Percentiles rank a stretch among this genome's conserved stretches.
Evolutionary conservation across 208 protist genomes (phyloP).

Genomic region (Trypanosoma caninum): DNA sequence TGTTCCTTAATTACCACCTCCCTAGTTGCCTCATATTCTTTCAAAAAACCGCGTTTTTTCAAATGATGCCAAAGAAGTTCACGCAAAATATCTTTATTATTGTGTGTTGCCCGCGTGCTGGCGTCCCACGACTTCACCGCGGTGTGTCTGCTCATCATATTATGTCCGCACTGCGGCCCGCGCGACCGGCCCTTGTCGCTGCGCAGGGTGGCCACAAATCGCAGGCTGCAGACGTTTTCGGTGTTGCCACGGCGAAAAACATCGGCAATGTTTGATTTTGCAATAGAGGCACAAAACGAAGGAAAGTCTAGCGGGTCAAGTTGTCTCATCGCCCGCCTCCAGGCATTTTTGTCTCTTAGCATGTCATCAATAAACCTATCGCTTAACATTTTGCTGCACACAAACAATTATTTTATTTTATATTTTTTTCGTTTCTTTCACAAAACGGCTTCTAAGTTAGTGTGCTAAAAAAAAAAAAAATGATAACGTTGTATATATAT

Average conservation of each 20-base stretch:
- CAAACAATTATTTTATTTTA: not conserved
- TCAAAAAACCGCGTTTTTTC: constrained; percentile 13
- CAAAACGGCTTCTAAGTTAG: not conserved
- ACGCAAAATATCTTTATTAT: not conserved
- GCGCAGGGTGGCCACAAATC: constrained; percentile 11
- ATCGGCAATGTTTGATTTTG: constrained; percentile 25
- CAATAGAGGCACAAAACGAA: not conserved
- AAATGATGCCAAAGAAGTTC: constrained; percentile 13
- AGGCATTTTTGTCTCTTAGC: constrained; percentile 44
- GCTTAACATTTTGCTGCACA: not conserved
- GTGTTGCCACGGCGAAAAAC: constrained; percentile 47
- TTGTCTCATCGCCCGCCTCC: constrained; percentile 40
- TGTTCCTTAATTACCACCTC: constrained; percentile 6
- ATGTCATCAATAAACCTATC: constrained; percentile 29
- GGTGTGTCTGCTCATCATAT: too few species aligned
- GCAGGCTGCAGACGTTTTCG: constrained; percentile 30
- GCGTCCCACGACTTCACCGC: constrained; percentile 7
- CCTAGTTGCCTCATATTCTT: not conserved
- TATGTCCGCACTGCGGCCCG: too few species aligned
- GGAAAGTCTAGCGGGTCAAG: constrained; percentile 9
- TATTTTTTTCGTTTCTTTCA: not conserved
- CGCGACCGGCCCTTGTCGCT: too few species aligned
- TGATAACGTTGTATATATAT: constrained; percentile 23
- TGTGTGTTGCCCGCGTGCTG: constrained; percentile 8
- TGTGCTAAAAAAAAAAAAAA: constrained; percentile 1